phyloP scores from a whole-genome alignment of 2,329 filamentous ascomycete genomes.

The Aspergillus candidus region DNA sequence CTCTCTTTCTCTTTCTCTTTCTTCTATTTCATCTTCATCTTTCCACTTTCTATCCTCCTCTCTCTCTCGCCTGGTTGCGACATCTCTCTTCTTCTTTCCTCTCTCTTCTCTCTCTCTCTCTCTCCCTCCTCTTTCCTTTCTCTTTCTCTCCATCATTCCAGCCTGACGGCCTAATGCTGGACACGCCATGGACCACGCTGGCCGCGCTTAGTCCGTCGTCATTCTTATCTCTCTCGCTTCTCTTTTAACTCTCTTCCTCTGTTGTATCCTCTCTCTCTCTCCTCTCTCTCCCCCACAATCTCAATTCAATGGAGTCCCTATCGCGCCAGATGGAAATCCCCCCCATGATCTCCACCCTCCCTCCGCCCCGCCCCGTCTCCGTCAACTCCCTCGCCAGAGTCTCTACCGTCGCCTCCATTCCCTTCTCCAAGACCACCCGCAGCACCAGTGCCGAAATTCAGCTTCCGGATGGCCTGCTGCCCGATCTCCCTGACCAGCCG shows the following conservation, averaged over 20 bases:
- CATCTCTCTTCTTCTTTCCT: slow-evolving; percentile 2
- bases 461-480: slow-evolving; percentile 17
- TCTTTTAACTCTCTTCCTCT: slow-evolving; percentile 2
- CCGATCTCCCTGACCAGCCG: slow-evolving; percentile 16
- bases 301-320: slow-evolving; percentile 11
- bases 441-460: slow-evolving; percentile 23
- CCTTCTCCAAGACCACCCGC: slow-evolving; percentile 20
- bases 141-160: slow-evolving; percentile 1
- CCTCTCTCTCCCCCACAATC: slow-evolving; percentile 2
- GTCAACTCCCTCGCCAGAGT: slow-evolving; percentile 27
- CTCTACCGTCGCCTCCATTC: slow-evolving; percentile 15
- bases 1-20: not conserved
- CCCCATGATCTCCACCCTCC: slow-evolving; percentile 26
- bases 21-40: not conserved
- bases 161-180: slow-evolving; percentile 8
- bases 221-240: slow-evolving; percentile 8
- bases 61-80: slow-evolving; percentile 1
- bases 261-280: slow-evolving; percentile 1
- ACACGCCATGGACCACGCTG: slow-evolving; percentile 23
- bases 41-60: not conserved
- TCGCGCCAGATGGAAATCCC: slow-evolving; percentile 9
- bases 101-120: slow-evolving; percentile 3
- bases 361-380: slow-evolving; percentile 27
- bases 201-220: slow-evolving; percentile 10
- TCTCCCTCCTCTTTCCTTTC: slow-evolving; percentile 7